Base-by-base conservation (phyloP, 106 monocot genomes). In the Acorus gramineus region DNA sequence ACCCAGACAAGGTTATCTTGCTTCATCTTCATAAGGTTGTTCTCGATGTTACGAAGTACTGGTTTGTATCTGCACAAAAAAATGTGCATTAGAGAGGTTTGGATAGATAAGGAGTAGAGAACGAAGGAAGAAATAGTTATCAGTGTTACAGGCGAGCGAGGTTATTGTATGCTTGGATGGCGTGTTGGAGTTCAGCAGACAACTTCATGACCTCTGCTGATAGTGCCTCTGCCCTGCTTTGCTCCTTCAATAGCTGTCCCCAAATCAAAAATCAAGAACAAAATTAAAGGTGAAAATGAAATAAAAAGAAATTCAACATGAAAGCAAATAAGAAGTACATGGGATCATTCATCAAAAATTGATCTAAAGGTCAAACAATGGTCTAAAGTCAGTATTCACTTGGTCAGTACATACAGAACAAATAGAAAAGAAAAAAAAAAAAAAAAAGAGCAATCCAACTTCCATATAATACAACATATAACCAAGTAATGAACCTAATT, bases 11-110 rank as follows among this genome's bases (percentile, higher is more conserved):
- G 85, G 61, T 77, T 81, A 60, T 96, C 90, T 66, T 87, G 83
- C 62, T 96, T 96, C 96, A 96, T 91, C 79, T 79, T 83, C 87
- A 91, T 91, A 42, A 96, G 82, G 42, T 60, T 78, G 71, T 78
- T 91, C 77, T 96, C 87, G 42, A 96, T 91, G 59, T 77, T 73
- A 6, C 82, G 85, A 13, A 96, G 82, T n/a, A 91, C 81, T 42
- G 91, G 96, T 68, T 80, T 80, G 49, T 96, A 95, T 14, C 95
- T 95, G 87, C 75, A 87, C 4, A 50, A 46, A 4, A 59, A 66
- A 28, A 28, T 28, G 28, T 28, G 28, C 28, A 28, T 28, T 28
- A 28, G 28, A 28, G 28, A 28, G 28, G 28, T 28, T 28, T 28
- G 0, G 28, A 28, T 28, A 28, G 28, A 28, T 28, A 28, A 28